Base-by-base conservation (phyloP, 2,329 filamentous ascomycete species). In the Arthrobotrys conoides region DNA sequence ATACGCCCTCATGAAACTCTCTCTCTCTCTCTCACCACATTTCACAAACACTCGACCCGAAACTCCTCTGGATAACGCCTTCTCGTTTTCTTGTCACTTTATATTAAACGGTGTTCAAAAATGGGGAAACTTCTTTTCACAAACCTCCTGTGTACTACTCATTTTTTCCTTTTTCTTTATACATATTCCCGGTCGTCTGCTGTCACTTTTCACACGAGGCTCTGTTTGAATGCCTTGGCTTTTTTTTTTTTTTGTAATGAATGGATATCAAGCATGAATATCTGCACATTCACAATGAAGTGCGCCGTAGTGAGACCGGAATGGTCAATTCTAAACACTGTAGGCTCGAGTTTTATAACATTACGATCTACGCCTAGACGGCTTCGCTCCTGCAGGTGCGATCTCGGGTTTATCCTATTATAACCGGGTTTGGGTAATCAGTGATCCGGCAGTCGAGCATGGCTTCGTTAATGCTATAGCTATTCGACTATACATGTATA, bases 241-340 rank as follows among this genome's bases (percentile, higher is more conserved):
- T 71, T 72, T 72, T 72, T 72, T 53, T 59, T 76, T 76, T 78
- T 71, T 72, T 78, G 61, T 78, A 78, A 78, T 78, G 75, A 69
- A 78, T 72, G 75, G 75, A 78, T 78, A 78, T 78, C 75, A 72
- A 78, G 36, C 68, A 64, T 68, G 75, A 78, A 78, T 78, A 78
- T 72, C 75, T 72, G 49, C 36, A 66, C 66, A 77, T 71, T 67
- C 49, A 63, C 33, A 49, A 16, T 16, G 38, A 36, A 12, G 27
- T 49, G 30, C 41, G 24, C 44, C 49, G 33, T 49, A 51, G 33
- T 36, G 6, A 4, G 27, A n/a, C 24, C 24, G 16, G 30, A 38
- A 36, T n/a, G 20, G 41, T 53, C 30, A 49, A 46, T 38, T 67
- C 14, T 67, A 38, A 6, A 36, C 14, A 20, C 27, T 24, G 63